A percentile compares a stretch with the other conserved stretches of the same genome.
These are phyloP conservation scores for Camellia sinensis DNA, from an alignment of 148 eudicot genomes.

Conservation along the genomic window DNA sequence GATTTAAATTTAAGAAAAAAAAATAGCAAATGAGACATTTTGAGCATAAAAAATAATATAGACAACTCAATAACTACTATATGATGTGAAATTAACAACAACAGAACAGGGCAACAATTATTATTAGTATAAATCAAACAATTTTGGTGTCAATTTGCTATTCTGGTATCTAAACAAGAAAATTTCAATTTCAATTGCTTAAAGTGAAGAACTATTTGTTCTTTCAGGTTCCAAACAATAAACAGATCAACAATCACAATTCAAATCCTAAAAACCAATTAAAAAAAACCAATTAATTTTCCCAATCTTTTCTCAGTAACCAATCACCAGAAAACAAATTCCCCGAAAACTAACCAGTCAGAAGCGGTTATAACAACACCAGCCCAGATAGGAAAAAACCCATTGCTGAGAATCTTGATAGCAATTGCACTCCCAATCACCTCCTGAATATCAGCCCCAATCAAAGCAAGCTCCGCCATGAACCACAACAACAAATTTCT, in stretches of 20 bases:
- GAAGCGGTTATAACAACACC: slow-evolving; percentile 84
- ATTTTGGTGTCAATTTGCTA: neutral
- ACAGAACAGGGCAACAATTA: neutral
- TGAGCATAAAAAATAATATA: neutral
- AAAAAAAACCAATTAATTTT: neutral
- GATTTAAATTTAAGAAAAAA: neutral
- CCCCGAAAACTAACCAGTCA: slow-evolving; percentile 59
- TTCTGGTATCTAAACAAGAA: neutral
- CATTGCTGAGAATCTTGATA: slow-evolving; percentile 70
- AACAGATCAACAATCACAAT: neutral
- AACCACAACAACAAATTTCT: slow-evolving; percentile 72
- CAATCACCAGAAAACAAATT: neutral
- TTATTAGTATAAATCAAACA: neutral
- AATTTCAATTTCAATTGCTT: neutral
- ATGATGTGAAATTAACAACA: neutral
- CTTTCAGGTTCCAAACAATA: neutral
- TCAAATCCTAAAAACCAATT: neutral
- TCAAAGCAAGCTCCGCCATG: slow-evolving; percentile 84
- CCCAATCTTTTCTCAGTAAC: neutral
- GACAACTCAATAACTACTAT: neutral
- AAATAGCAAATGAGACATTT: neutral
- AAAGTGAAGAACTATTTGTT: neutral
- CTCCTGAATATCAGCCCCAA: slow-evolving; percentile 95
- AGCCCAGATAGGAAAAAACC: slow-evolving; percentile 79
- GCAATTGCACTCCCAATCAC: slow-evolving; percentile 96